Conservation (phyloP, 2,329 filamentous ascomycete genomes). For the Tympanopsis confertula region DNA sequence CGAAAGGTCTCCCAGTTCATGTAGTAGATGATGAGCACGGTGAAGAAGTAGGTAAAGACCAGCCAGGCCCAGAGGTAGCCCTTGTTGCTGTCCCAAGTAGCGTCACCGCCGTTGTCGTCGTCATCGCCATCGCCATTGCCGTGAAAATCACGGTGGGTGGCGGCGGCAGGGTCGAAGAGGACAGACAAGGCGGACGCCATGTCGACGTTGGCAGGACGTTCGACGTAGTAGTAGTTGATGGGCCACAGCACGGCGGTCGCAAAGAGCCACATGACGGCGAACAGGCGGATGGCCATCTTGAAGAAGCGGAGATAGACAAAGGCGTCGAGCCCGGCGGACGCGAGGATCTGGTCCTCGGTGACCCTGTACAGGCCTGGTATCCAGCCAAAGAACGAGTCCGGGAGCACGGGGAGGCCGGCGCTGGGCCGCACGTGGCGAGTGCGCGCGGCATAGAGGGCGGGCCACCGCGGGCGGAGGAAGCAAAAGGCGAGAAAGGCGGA, state of each 20-base stretch:
- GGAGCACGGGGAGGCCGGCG: constrained; percentile 61
- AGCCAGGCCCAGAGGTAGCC: constrained; percentile 83
- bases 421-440: constrained; percentile 58
- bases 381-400: constrained; percentile 84
- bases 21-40: constrained; percentile 67
- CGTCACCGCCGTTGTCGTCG: constrained; percentile 17
- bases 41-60: constrained; percentile 87
- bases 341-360: constrained; percentile 77
- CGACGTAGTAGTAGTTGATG: constrained; percentile 61
- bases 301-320: constrained; percentile 95
- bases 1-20: constrained; percentile 73
- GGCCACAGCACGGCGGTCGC: constrained; percentile 72
- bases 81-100: constrained; percentile 17
- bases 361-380: constrained; percentile 76
- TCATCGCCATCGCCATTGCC: constrained; percentile 14
- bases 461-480: constrained; percentile 79
- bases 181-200: neutral
- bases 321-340: constrained; percentile 84
- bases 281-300: constrained; percentile 83
- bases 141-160: neutral
- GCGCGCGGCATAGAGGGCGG: constrained; percentile 76
- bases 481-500: constrained; percentile 68
- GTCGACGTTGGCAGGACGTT: constrained; percentile 3
- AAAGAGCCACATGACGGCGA: constrained; percentile 73
- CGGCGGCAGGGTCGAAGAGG: constrained; percentile 3